Evolutionary conservation across 148 eudicot species (phyloP).

Genomic region (Tetragonia tetragonoides): DNA sequence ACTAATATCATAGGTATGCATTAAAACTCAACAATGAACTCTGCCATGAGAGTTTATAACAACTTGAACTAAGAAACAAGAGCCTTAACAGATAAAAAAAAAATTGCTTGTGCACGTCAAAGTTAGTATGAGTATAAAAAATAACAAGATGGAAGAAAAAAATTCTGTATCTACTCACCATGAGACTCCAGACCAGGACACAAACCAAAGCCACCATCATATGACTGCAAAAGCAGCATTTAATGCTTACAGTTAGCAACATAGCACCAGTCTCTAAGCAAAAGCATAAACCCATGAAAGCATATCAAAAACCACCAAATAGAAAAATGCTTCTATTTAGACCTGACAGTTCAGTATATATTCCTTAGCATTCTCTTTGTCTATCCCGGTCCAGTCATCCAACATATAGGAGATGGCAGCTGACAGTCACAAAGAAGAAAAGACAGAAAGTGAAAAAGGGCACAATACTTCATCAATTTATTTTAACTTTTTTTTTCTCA

Average conservation of each 20-base stretch:
- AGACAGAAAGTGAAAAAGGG: not conserved
- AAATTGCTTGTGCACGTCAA: too few relatives aligned
- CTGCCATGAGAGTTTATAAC: not conserved
- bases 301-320: not conserved
- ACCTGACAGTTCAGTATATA: constrained; percentile 88
- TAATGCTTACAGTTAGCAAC: constrained; percentile 11
- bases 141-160: not conserved
- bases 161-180: constrained; percentile 50
- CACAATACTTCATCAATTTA: not conserved
- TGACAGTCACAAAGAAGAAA: constrained; percentile 30
- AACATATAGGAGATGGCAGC: constrained; percentile 80
- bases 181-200: constrained; percentile 94
- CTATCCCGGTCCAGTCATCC: constrained; percentile 87
- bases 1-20: constrained; percentile 45
- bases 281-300: not conserved
- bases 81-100: not conserved
- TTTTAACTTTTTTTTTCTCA: not conserved
- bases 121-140: not conserved
- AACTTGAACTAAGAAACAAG: constrained; percentile 5
- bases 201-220: constrained; percentile 97
- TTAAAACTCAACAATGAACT: constrained; percentile 22
- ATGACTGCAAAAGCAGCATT: constrained; percentile 59
- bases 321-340: constrained; percentile 15
- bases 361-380: constrained; percentile 73
- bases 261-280: not conserved